Evolutionary conservation across 805 yeast genomes (phyloP).

Genomic region (Spathaspora sp.): DNA sequence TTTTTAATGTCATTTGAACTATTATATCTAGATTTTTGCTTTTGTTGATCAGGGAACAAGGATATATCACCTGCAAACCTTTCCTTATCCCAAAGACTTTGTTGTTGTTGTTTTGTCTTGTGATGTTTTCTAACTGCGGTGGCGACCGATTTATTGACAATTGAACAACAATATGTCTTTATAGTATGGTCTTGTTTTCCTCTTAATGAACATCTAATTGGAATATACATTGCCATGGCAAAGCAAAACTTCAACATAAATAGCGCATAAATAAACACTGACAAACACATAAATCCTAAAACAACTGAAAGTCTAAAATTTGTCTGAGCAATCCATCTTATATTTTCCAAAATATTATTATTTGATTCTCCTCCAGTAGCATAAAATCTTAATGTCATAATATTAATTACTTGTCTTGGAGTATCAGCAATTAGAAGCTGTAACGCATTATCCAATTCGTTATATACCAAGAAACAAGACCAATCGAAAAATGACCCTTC

Average conservation of each 20-base stretch:
- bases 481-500: slow-evolving; percentile 62
- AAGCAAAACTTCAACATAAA: slow-evolving; percentile 55
- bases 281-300: slow-evolving; percentile 69
- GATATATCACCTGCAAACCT: slow-evolving; percentile 23
- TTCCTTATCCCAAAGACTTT: slow-evolving; percentile 15
- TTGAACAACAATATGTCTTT: slow-evolving; percentile 58
- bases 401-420: slow-evolving; percentile 84
- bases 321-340: slow-evolving; percentile 54
- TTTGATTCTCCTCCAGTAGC: slow-evolving; percentile 45
- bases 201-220: slow-evolving; percentile 36
- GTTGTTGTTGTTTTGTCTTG: slow-evolving; percentile 11
- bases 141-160: slow-evolving; percentile 57
- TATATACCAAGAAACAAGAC: slow-evolving; percentile 61
- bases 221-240: slow-evolving; percentile 51
- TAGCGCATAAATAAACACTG: slow-evolving; percentile 69
- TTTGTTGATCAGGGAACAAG: neutral
- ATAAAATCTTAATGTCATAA: slow-evolving; percentile 58
- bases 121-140: slow-evolving; percentile 43
- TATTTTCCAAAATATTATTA: slow-evolving; percentile 43
- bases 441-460: slow-evolving; percentile 60
- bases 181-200: slow-evolving; percentile 37
- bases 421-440: slow-evolving; percentile 70
- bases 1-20: neutral
- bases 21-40: no score
- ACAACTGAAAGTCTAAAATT: slow-evolving; percentile 68